Evolutionary conservation across 352 stramenopile species (phyloP).

Genomic region (Phytophthora fragariae): DNA sequence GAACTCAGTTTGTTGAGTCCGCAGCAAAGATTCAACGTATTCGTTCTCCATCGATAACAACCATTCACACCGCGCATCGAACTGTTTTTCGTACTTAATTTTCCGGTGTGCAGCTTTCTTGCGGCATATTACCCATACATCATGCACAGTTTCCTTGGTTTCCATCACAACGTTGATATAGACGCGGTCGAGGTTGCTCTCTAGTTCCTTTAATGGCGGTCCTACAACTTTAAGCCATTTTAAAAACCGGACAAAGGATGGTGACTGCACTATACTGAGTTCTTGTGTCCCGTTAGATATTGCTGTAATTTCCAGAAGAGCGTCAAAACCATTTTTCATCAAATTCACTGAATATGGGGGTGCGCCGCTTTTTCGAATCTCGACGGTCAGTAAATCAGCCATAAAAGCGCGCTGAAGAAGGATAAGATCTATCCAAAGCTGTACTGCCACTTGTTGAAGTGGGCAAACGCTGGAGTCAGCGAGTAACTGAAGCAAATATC

Average conservation of each 20-base stretch:
- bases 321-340: constrained; percentile 84
- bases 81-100: constrained; percentile 55
- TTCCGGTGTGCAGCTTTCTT: constrained; percentile 45
- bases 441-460: constrained; percentile 60
- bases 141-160: constrained; percentile 60
- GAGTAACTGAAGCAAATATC: constrained; percentile 69
- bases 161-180: constrained; percentile 66
- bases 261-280: constrained; percentile 15
- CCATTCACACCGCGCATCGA: constrained; percentile 54
- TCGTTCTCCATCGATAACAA: constrained; percentile 42
- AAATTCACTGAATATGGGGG: constrained; percentile 76
- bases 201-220: constrained; percentile 68
- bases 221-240: constrained; percentile 80
- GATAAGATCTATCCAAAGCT: constrained; percentile 78
- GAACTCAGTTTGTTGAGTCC: constrained; percentile 60
- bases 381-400: constrained; percentile 65
- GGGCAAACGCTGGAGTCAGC: constrained; percentile 32
- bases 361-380: constrained; percentile 59
- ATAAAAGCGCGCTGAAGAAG: constrained; percentile 62
- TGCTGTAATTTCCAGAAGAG: constrained; percentile 49
- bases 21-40: constrained; percentile 49
- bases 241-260: constrained; percentile 55
- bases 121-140: constrained; percentile 57
- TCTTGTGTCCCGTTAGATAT: constrained; percentile 14
- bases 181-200: constrained; percentile 65